Base-by-base conservation (phyloP, 2,329 filamentous ascomycete species). In the Pseudopithomyces chartarum region DNA sequence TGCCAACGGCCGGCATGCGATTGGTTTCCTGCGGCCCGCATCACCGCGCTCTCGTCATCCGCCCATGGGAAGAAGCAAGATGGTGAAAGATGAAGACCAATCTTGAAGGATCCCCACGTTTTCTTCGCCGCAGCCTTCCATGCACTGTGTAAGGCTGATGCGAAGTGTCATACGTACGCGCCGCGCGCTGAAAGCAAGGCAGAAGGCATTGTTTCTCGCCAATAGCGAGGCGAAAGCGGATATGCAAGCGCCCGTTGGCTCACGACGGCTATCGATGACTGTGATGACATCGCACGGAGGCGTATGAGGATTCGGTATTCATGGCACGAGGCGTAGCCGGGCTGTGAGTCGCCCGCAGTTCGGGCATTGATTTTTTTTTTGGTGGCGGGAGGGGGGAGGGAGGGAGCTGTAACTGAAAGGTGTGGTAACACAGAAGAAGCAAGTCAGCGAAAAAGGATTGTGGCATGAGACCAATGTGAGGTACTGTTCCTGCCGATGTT, bases 91-190 rank as follows among this genome's bases (percentile, higher is more conserved):
- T 49, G 43, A 57, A 58, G 54, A 52, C 54, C 61, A 61, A 29
- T 34, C 47, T 36, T 26, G 43, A 32, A 46, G 26, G 48, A 59
- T 56, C 53, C 26, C 55, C 50, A 48, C 54, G 61, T 55, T 62
- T 34, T 57, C 44, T 59, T 62, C 56, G 55, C 33, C 57, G 57
- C 59, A 56, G 59, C 45, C 52, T 60, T 61, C 55, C 55, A 58
- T 60, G 56, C 59, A 57, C 42, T n/a, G 49, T 49, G 55, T 58
- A 64, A 62, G 61, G 61, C 61, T 64, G 61, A 59, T 54, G 52
- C 38, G 45, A 45, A 39, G 40, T 8, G 39, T 29, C 32, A 54
- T 45, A 44, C 56, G 52, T 51, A 46, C 29, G 51, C 51, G 52
- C 52, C 22, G 42, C 26, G 52, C 44, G 29, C 40, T 49, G 42